phyloP scores from a whole-genome alignment of 177 flowering plant species.

The Vitis hybrid region DNA sequence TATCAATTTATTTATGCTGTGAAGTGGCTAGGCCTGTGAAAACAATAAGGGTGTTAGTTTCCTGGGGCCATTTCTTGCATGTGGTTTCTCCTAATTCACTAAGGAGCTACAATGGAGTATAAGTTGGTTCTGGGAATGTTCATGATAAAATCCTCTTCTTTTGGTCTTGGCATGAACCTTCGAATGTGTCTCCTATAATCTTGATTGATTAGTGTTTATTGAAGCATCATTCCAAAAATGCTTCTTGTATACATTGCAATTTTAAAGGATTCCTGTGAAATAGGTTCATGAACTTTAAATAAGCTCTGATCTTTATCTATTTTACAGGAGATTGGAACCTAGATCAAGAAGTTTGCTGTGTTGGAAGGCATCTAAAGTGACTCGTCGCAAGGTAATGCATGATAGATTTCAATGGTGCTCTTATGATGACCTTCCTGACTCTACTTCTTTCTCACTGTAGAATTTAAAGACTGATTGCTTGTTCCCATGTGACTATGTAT shows the following conservation, averaged over 20 bases:
- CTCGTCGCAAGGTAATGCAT: conserved; percentile 70
- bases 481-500: not conserved
- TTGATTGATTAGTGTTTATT: not conserved
- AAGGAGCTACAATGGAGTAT: not conserved
- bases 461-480: not conserved
- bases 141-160: not conserved
- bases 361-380: conserved; percentile 75
- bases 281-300: not conserved
- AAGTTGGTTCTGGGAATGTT: not conserved
- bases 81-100: not conserved
- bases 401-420: not conserved
- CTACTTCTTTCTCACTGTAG: not conserved
- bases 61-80: too few species aligned
- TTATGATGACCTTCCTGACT: not conserved
- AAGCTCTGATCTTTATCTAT: conserved; percentile 4
- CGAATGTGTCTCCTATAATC: not conserved
- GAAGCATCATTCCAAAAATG: not conserved
- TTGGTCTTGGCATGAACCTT: not conserved
- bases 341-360: conserved; percentile 89
- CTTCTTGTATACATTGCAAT: not conserved
- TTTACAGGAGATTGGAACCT: conserved; percentile 81
- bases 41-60: not conserved
- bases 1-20: too few species aligned
- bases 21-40: not conserved
- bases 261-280: not conserved